Conservation (phyloP, 805 yeast genomes). For the Candida loeiensis region DNA sequence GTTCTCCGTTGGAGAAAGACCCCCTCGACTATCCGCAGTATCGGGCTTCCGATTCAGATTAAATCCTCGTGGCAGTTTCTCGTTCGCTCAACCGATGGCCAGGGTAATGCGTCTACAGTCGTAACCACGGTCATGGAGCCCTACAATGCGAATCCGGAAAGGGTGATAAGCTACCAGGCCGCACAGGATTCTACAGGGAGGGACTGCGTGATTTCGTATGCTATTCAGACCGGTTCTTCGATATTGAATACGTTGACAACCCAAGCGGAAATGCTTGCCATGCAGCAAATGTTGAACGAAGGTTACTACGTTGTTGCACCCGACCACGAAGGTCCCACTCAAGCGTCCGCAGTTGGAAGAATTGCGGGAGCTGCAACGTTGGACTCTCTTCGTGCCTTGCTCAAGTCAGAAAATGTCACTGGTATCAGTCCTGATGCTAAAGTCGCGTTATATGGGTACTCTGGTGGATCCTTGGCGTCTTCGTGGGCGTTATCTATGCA, state of each 20-base stretch:
- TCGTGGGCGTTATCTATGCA: slow-evolving; percentile 38
- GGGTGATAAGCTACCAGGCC: slow-evolving; percentile 19
- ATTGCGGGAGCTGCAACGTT: slow-evolving; percentile 29
- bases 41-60: slow-evolving; percentile 9
- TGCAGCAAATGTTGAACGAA: slow-evolving; percentile 14
- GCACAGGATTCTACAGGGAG: slow-evolving; percentile 19
- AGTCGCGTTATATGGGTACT: slow-evolving; percentile 32
- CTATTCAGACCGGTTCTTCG: slow-evolving; percentile 14
- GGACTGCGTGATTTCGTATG: slow-evolving; percentile 22
- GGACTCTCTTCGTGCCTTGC: slow-evolving; percentile 28
- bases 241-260: slow-evolving; percentile 11
- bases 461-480: slow-evolving; percentile 37
- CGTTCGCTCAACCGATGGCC: slow-evolving; percentile 19
- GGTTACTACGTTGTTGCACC: slow-evolving; percentile 35
- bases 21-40: slow-evolving; percentile 11
- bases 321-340: slow-evolving; percentile 33
- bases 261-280: slow-evolving; percentile 15
- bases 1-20: slow-evolving; percentile 13
- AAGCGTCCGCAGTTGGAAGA: slow-evolving; percentile 29
- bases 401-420: slow-evolving; percentile 17
- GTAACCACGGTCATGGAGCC: slow-evolving; percentile 23
- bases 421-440: slow-evolving; percentile 20
- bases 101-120: slow-evolving; percentile 18
- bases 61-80: slow-evolving; percentile 17
- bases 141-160: slow-evolving; percentile 21